Evolutionary conservation across 495 filamentous ascomycete species (phyloP).

Genomic region (Annulohypoxylon moriforme): DNA sequence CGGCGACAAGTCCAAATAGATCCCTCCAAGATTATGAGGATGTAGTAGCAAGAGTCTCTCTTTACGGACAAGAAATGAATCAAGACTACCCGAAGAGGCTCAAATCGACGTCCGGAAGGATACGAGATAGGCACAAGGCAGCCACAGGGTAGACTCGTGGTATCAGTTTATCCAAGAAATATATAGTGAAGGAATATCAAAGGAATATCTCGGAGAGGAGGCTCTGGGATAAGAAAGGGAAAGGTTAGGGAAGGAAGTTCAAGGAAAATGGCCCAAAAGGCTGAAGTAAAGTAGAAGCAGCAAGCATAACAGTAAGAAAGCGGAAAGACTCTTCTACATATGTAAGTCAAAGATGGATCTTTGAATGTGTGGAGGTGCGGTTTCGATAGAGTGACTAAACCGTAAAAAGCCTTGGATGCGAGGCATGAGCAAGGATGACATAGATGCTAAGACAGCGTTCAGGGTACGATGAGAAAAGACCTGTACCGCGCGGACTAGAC

Average conservation of each 20-base stretch:
- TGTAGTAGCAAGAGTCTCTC: not conserved
- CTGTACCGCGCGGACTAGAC: slow-evolving; percentile 23
- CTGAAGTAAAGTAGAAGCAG: slow-evolving; percentile 8
- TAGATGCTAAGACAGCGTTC: slow-evolving; percentile 36
- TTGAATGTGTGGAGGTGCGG: slow-evolving; percentile 44
- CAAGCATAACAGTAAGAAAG: slow-evolving; percentile 27
- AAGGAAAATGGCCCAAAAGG: slow-evolving; percentile 16
- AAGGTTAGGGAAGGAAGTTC: not conserved
- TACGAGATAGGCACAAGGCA: not conserved
- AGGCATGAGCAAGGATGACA: slow-evolving; percentile 45
- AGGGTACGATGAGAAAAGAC: slow-evolving; percentile 38
- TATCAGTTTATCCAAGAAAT: not conserved
- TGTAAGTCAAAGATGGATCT: slow-evolving; percentile 37
- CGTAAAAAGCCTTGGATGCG: slow-evolving; percentile 49
- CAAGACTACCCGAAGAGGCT: not conserved
- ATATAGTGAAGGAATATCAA: not conserved
- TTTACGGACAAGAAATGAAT: not conserved
- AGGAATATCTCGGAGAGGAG: not conserved
- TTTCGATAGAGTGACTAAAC: slow-evolving; percentile 50
- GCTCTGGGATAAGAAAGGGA: not conserved
- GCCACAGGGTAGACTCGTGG: too few species aligned
- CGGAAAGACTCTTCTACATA: slow-evolving; percentile 25
- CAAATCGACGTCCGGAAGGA: not conserved
- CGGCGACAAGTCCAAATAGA: not conserved
- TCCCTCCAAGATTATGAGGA: not conserved